Evolutionary conservation across 2,329 filamentous ascomycete genomes (phyloP).

Genomic region (Apiospora pterosperma): DNA sequence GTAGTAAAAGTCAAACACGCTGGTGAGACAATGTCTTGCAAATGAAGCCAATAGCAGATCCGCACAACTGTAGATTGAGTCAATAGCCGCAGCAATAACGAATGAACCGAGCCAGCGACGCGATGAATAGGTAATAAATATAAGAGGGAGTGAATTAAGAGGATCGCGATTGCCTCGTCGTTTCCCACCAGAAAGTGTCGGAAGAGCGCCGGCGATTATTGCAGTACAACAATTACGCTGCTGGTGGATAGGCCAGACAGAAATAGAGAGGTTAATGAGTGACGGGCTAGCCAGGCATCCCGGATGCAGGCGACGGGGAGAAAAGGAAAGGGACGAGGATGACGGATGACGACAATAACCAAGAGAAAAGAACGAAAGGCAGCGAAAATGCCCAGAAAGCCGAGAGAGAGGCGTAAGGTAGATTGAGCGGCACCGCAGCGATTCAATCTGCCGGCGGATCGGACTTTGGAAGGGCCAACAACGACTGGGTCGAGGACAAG

Average conservation of each 20-base stretch:
- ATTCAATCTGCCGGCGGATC: not conserved
- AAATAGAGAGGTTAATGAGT: not conserved
- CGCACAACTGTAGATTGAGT: not conserved
- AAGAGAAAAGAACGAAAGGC: constrained; percentile 1
- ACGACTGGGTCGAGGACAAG: not conserved
- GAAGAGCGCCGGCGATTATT: not conserved
- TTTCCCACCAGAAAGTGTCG: not conserved
- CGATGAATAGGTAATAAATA: not conserved
- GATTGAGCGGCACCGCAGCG: not conserved
- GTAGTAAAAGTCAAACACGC: not conserved
- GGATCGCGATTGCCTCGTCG: not conserved
- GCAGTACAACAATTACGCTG: not conserved
- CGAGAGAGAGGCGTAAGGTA: not conserved
- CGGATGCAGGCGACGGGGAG: not conserved
- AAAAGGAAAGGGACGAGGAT: not conserved
- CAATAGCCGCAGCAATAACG: not conserved
- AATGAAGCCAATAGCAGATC: not conserved
- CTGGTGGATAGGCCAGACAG: not conserved
- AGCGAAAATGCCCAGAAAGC: not conserved
- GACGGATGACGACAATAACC: not conserved
- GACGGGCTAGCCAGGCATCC: not conserved
- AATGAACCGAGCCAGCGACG: not conserved
- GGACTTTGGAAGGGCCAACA: not conserved
- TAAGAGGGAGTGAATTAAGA: not conserved
- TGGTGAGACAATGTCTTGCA: not conserved